Percentiles rank a stretch among this genome's conserved stretches.
phyloP scores from a whole-genome alignment of 768 basidiomycete genomes.

The Hysterangium stoloniferum region DNA sequence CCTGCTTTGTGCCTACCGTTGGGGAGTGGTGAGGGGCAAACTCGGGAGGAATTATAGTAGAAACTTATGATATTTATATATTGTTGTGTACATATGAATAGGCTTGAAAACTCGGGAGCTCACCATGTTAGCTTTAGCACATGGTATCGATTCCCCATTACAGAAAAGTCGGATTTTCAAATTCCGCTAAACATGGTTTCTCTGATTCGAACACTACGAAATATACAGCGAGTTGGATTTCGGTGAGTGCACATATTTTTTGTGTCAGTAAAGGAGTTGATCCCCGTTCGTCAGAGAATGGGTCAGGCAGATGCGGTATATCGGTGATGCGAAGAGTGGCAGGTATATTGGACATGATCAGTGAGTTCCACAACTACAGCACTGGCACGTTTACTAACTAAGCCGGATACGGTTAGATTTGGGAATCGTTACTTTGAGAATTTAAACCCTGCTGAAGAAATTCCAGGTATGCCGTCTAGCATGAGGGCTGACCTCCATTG shows the following conservation, averaged over 20 bases:
- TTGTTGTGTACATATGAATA: not conserved
- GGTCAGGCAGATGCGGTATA: conserved; percentile 90
- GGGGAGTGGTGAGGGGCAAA: conserved; percentile 29
- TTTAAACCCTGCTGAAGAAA: conserved; percentile 74
- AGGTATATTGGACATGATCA: conserved; percentile 69
- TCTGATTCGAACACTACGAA: conserved; percentile 66
- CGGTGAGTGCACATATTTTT: conserved; percentile 20
- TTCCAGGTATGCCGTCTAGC: conserved; percentile 56
- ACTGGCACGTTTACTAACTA: not conserved
- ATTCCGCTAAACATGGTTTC: conserved; percentile 48
- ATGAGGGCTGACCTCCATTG: not conserved
- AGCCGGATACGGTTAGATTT: conserved; percentile 63
- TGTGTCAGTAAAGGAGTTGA: not conserved
- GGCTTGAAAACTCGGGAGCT: not conserved
- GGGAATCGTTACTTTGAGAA: conserved; percentile 96
- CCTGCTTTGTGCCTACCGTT: conserved; percentile 74
- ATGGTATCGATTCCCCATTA: not conserved
- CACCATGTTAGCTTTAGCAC: not conserved
- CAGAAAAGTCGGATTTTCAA: not conserved
- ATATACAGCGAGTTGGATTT: conserved; percentile 65
- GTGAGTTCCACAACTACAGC: conserved; percentile 58
- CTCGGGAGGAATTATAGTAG: conserved; percentile 25
- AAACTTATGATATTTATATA: not conserved
- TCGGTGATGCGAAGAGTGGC: conserved; percentile 90
- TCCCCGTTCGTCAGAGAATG: conserved; percentile 45